Evolutionary conservation across 352 stramenopile genomes (phyloP), one percentile per base, ranked within the genome.

Genomic region (Pythium diclinum): DNA sequence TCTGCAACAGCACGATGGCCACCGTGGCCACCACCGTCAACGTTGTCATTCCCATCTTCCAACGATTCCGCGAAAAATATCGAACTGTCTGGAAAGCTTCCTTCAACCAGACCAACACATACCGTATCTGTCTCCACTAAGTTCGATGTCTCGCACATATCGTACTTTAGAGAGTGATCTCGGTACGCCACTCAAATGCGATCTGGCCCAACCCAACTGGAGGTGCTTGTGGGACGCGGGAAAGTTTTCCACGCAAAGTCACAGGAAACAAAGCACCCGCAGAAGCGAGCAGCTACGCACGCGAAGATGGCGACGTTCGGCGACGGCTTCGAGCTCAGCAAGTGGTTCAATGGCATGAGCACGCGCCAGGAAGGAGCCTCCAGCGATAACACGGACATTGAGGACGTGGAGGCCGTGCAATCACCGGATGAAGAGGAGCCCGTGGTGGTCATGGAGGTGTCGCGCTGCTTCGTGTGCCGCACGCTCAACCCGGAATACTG

Each of bases 291-390:
- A 51, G 44, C 44, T 51, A 44, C 34, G 33, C 40, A 67, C 5
- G n/a, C 28, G 65, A 25, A 52, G n/a, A 76, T 75, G 72, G 52
- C 73, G 61, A 66, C 58, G 25, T 69, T 88, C 49, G 77, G 74
- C 52, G 79, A 88, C 44, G 72, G 78, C 48, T 92, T 92, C 56
- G 77, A 90, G 76, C 75, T 92, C 36, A 90, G 83, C 70, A 81
- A 86, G 77, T 93, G 85, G 85, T 93, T 90, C 67, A 93, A 93
- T 61, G 59, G 48, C 47, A 47, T 65, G 42, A n/a, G 28, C 14
- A 55, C 49, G 11, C 54, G 47, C 47, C 49, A 59, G 28, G 63
- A 66, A 30, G 54, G 64, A 25, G 54, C 78, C 63, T 53, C 68
- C 61, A 56, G 77, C 71, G 48, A 85, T 66, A 69, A 75, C 47